Evolutionary conservation across 257 asterid species (phyloP).

Genomic region (Penstemon barbatus): DNA sequence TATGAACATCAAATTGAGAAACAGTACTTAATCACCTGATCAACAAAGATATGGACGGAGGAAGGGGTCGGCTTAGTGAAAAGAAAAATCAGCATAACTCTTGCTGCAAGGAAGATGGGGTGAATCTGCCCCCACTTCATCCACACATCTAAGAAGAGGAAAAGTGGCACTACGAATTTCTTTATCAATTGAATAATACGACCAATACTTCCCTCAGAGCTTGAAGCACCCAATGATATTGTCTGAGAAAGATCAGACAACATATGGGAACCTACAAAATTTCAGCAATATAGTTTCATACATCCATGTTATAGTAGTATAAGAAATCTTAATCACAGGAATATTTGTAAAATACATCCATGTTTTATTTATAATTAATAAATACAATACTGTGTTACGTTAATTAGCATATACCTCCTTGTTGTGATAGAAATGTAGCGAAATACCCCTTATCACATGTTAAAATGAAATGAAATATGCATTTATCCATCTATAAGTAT

Average conservation of each 20-base stretch:
- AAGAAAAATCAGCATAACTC: conserved; percentile 37
- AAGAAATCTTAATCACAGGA: background rate
- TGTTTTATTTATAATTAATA: too few relatives aligned
- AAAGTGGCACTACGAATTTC: conserved; percentile 42
- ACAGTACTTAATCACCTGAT: conserved; percentile 36
- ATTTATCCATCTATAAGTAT: too few relatives aligned
- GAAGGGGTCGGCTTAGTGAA: conserved; percentile 45
- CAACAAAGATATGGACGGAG: conserved; percentile 41
- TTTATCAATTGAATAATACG: conserved; percentile 27
- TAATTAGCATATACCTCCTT: too few relatives aligned
- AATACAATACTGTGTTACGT: too few relatives aligned
- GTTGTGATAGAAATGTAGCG: too few relatives aligned
- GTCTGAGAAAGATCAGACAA: conserved; percentile 24
- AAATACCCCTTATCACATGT: too few relatives aligned
- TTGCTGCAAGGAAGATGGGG: conserved; percentile 41
- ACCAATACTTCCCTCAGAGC: conserved; percentile 22
- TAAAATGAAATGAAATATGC: too few relatives aligned
- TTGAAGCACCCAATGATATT: conserved; percentile 21
- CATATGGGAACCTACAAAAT: conserved; percentile 32
- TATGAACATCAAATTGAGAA: conserved; percentile 6
- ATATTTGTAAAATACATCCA: too few relatives aligned
- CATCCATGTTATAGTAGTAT: background rate
- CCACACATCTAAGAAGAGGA: conserved; percentile 37
- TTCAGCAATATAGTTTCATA: background rate
- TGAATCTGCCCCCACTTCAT: conserved; percentile 48